These are phyloP conservation scores for Piper betle DNA, from an alignment of 164 flowering plant species.

Conservation along the genomic window DNA sequence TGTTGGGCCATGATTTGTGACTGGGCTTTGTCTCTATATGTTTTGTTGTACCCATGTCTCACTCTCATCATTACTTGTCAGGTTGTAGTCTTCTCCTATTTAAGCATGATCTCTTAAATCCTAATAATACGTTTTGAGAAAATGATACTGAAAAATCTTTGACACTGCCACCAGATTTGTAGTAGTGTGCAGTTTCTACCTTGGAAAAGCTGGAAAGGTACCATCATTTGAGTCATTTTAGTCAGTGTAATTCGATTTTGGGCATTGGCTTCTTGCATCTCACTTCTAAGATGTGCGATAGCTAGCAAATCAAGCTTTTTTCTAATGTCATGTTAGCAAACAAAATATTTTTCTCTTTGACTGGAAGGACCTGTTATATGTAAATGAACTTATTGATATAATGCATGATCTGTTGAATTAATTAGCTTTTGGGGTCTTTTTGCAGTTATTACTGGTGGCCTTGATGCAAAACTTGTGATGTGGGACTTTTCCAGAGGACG, in stretches of 20 bases:
- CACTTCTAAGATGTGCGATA: not conserved
- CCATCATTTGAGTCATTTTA: not conserved
- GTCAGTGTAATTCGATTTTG: not conserved
- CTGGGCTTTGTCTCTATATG: too few relatives aligned
- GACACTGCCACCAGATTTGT: conserved; percentile 51
- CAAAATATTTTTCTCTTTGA: not conserved
- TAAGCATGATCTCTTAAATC: too few relatives aligned
- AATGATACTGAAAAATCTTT: conserved; percentile 10
- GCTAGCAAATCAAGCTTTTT: not conserved
- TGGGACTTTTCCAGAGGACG: conserved; percentile 95
- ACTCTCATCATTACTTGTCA: not conserved
- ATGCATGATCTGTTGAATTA: not conserved
- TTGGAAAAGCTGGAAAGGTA: conserved; percentile 99
- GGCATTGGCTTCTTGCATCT: not conserved
- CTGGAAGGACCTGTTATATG: not conserved
- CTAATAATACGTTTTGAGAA: too few relatives aligned
- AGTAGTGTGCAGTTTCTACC: conserved; percentile 90
- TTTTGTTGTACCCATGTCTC: not conserved
- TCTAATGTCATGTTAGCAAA: not conserved
- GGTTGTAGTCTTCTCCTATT: not conserved
- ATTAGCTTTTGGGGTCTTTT: conserved; percentile 5
- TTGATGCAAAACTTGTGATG: conserved; percentile 79
- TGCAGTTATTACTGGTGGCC: conserved; percentile 84
- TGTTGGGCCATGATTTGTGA: too few relatives aligned
- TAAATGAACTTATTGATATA: not conserved